Evolutionary conservation across 805 yeast species (phyloP).

Genomic region (Saturnispora zaruensis): DNA sequence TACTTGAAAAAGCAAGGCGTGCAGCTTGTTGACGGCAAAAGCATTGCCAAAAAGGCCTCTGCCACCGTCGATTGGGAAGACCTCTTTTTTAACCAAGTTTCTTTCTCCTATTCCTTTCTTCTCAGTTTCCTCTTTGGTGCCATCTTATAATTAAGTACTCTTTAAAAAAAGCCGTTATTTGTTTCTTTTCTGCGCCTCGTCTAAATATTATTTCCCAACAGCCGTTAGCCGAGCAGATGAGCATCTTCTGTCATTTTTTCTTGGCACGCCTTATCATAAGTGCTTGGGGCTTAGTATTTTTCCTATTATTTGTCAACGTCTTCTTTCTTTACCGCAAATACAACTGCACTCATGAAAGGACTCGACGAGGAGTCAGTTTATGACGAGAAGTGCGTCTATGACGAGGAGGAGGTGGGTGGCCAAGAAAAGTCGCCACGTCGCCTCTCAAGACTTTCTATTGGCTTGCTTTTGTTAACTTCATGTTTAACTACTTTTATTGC

Average conservation of each 20-base stretch:
- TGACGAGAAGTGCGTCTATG: too few species aligned
- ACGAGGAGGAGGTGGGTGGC: not conserved
- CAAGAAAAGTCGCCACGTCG: not conserved
- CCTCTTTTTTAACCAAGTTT: conserved; percentile 49
- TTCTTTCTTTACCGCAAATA: not conserved
- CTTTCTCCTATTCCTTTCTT: conserved; percentile 51
- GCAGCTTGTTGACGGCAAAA: conserved; percentile 4
- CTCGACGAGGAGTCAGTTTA: not conserved
- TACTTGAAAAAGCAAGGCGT: conserved; percentile 50
- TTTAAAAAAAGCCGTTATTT: not conserved
- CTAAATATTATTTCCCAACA: not conserved
- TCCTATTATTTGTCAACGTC: not conserved
- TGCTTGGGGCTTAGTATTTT: not conserved
- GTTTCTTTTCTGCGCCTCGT: not conserved
- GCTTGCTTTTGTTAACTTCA: not conserved
- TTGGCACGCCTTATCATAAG: not conserved
- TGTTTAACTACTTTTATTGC: not conserved
- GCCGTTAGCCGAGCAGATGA: not conserved
- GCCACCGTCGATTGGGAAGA: conserved; percentile 19
- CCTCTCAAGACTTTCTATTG: not conserved
- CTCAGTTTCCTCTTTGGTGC: conserved; percentile 53
- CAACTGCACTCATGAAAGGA: not conserved
- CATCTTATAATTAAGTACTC: not conserved
- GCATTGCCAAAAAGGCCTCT: conserved; percentile 9
- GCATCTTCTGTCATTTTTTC: not conserved